A percentile compares a stretch with the other conserved stretches of the same genome.
Evolutionary conservation across 2,329 filamentous ascomycete genomes (phyloP).

Genomic region (Aspergillus pseudonomiae): DNA sequence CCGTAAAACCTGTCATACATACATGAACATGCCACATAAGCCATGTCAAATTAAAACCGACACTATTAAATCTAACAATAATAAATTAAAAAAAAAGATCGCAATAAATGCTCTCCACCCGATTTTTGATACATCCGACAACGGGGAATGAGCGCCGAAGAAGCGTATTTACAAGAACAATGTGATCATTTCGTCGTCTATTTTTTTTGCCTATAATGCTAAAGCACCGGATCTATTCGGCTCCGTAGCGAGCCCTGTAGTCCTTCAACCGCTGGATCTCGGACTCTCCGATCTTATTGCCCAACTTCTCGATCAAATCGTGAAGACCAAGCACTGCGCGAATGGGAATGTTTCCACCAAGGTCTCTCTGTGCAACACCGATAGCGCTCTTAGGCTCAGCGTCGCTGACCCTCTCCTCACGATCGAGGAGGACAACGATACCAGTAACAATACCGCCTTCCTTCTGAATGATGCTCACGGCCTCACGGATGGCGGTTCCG

Average conservation of each 20-base stretch:
- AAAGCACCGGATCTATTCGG: constrained; percentile 29
- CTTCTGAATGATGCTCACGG: constrained; percentile 82
- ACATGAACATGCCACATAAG: background rate
- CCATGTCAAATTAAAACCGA: background rate
- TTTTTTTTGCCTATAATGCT: constrained; percentile 25
- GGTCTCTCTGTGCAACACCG: constrained; percentile 81
- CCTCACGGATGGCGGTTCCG: constrained; percentile 90
- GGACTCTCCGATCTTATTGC: constrained; percentile 62
- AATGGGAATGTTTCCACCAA: constrained; percentile 71
- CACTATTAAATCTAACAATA: background rate
- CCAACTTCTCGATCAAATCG: constrained; percentile 75
- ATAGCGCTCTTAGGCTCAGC: constrained; percentile 74
- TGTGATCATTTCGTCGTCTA: constrained; percentile 29
- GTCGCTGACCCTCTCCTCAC: constrained; percentile 56
- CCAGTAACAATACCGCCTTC: constrained; percentile 85
- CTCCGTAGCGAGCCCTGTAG: constrained; percentile 61
- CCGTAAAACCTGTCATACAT: background rate
- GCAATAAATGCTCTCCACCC: background rate
- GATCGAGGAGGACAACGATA: constrained; percentile 78
- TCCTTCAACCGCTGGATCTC: constrained; percentile 71
- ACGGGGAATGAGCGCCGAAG: background rate
- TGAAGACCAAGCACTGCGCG: constrained; percentile 72
- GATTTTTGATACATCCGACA: background rate
- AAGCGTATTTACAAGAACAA: background rate
- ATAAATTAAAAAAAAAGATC: background rate